Base-by-base conservation (phyloP, 768 basidiomycete genomes). In the Saitozyma podzolica region DNA sequence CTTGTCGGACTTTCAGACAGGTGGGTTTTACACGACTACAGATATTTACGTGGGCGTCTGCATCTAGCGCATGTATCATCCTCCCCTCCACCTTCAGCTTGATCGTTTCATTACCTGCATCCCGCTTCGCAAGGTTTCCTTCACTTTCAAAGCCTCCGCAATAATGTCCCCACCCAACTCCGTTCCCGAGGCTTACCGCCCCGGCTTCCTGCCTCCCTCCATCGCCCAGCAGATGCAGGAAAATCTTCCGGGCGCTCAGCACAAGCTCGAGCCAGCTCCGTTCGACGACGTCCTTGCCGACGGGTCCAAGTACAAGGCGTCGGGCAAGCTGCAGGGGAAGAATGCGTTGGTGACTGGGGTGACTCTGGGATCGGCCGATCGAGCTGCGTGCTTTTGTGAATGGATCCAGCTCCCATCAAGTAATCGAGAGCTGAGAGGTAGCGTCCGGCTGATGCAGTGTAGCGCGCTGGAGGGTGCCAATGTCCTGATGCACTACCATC, bases 311-410 rank as follows among this genome's bases (percentile, higher is more conserved):
- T 84, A 84, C 78, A 82, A 82, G 72, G 65, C 81, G 14, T 77
- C 82, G 0, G 82, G 80, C 50, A 84, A 84, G 73, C 78, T 85
- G n/a, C 39, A 75, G 63, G 84, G 82, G 7, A 83, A 83, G 73
- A 82, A 77, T 40, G 82, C 82, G 3, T 68, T 84, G 57, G 77
- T 85, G 43, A 84, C 83, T 0, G 84, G 84, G 82, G 79, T 9
- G 84, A 85, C 66, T 82, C 81, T 49, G 83, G 84, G 10, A 84
- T 84, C 52, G 83, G 84, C 8, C 67, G 83, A n/a, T 72, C 80
- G 8, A 73, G 80, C 17, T 81, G 80, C 7, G 71, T 83, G 53
- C 75, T 83, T 16, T 72, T 59, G 74, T 73, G 45, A 67, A 72
- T 69, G 52, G 52, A 8, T 40, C n/a, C 19, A 4, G 10, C 42